Evolutionary conservation across 1,284 basidiomycete genomes (phyloP).

Genomic region (Mycosarcoma mackinlayi): DNA sequence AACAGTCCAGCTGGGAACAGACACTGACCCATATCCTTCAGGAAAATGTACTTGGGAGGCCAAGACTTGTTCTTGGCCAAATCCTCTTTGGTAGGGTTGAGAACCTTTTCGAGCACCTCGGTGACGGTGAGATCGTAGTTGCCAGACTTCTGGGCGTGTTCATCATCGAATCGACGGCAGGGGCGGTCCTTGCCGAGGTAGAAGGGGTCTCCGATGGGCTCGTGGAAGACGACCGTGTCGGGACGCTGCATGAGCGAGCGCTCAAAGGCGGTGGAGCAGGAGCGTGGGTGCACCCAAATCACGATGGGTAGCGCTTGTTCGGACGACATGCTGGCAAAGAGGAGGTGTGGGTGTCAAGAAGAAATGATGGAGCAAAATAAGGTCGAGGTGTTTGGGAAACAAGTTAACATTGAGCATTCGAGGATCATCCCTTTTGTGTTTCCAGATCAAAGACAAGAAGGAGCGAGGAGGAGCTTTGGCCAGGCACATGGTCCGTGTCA

Average conservation of each 20-base stretch:
- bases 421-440: too few relatives aligned
- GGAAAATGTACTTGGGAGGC: conserved; percentile 57
- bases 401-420: not conserved
- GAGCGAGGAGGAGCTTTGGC: conserved; percentile 14
- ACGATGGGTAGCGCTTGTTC: conserved; percentile 49
- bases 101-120: conserved; percentile 40
- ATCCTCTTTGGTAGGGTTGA: conserved; percentile 42
- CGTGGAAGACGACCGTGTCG: conserved; percentile 61
- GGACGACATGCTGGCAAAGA: conserved; percentile 6
- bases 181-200: conserved; percentile 54
- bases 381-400: not conserved
- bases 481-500: conserved; percentile 32
- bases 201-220: conserved; percentile 62
- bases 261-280: conserved; percentile 62
- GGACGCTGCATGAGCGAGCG: conserved; percentile 60
- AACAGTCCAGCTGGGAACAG: conserved; percentile 53
- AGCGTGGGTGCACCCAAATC: conserved; percentile 60
- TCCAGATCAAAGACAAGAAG: not conserved
- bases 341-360: not conserved
- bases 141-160: conserved; percentile 40
- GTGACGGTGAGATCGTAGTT: conserved; percentile 53
- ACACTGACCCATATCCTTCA: conserved; percentile 66
- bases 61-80: conserved; percentile 34
- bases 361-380: too few relatives aligned
- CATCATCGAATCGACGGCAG: conserved; percentile 55